Evolutionary conservation across 345 rosid genomes (phyloP).

Genomic region (Litchi chinensis): DNA sequence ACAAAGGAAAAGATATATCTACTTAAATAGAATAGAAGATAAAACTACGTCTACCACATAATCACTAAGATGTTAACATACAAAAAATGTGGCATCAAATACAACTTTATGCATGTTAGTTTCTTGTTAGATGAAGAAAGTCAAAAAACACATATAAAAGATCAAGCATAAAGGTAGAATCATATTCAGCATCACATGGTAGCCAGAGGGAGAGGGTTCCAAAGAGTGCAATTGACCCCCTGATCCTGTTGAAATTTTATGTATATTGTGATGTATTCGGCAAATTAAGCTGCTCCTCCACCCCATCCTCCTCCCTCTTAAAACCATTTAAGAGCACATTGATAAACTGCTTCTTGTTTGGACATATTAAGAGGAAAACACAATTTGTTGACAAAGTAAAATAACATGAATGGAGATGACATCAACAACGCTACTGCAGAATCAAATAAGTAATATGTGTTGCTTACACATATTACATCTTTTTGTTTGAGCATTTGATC

Average conservation of each 20-base stretch:
- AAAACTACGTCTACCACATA: background rate
- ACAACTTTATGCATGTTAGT: background rate
- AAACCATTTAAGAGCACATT: background rate
- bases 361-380: background rate
- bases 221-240: background rate
- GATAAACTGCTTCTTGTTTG: background rate
- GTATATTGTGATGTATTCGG: background rate
- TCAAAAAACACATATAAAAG: no score
- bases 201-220: background rate
- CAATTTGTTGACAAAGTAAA: background rate
- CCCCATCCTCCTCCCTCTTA: background rate
- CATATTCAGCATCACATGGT: background rate
- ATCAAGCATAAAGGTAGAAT: background rate
- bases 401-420: background rate
- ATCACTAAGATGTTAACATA: background rate
- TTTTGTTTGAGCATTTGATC: background rate
- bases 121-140: background rate
- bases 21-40: background rate
- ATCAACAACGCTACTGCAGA: background rate
- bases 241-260: background rate
- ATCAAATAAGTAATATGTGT: no score
- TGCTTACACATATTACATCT: background rate
- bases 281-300: background rate
- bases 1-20: background rate
- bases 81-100: background rate